These are phyloP conservation scores for Xylaria sp. DNA, from an alignment of 2,329 filamentous ascomycete genomes.

Conservation along the genomic window DNA sequence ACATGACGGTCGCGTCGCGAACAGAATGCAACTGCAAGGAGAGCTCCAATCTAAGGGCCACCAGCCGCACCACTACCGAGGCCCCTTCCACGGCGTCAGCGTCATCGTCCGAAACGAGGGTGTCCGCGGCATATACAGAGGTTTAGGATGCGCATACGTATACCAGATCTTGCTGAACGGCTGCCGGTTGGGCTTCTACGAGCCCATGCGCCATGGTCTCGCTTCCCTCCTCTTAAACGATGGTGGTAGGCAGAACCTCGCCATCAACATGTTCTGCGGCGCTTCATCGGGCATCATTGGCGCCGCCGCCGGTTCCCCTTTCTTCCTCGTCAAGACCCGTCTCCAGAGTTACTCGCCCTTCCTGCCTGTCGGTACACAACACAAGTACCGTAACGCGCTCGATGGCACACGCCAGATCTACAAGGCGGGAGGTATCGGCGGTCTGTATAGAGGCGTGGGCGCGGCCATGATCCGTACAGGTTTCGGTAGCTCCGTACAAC, in stretches of 20 bases:
- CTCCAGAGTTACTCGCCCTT: slow-evolving; percentile 93
- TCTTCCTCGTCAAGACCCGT: slow-evolving; percentile 97
- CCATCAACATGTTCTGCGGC: slow-evolving; percentile 92
- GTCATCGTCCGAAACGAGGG: slow-evolving; percentile 94
- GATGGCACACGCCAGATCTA: slow-evolving; percentile 87
- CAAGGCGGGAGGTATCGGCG: slow-evolving; percentile 73
- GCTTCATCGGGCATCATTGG: slow-evolving; percentile 89
- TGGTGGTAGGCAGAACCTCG: slow-evolving; percentile 77
- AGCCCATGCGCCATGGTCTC: slow-evolving; percentile 80
- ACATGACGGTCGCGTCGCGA: slow-evolving; percentile 18
- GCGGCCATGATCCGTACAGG: slow-evolving; percentile 96
- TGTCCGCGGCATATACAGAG: slow-evolving; percentile 81
- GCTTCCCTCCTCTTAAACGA: slow-evolving; percentile 75
- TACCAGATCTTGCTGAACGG: slow-evolving; percentile 98
- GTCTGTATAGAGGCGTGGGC: slow-evolving; percentile 87
- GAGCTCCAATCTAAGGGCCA: slow-evolving; percentile 88
- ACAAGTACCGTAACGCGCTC: slow-evolving; percentile 83
- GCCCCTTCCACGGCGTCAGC: slow-evolving; percentile 87
- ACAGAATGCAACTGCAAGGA: slow-evolving; percentile 91
- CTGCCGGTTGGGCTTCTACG: slow-evolving; percentile 96
- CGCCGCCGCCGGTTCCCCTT: slow-evolving; percentile 90
- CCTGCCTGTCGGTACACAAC: slow-evolving; percentile 94
- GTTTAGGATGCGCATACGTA: slow-evolving; percentile 89
- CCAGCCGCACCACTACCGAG: slow-evolving; percentile 86
- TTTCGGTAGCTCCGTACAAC: slow-evolving; percentile 92